Conservation (phyloP, 169 alveolate species). For the Perkinsus marinus region DNA sequence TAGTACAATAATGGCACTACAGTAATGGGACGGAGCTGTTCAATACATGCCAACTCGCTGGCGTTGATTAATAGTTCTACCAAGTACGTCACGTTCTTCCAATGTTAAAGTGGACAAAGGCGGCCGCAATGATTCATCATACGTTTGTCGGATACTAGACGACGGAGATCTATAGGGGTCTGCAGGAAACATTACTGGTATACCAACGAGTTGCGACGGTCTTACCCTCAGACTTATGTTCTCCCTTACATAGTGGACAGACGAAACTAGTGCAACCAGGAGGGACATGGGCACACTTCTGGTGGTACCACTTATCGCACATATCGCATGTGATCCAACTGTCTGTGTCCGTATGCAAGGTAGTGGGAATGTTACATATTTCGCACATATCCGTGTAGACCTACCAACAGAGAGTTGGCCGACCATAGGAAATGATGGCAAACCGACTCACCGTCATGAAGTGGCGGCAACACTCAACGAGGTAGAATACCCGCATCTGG, state of each 20-base stretch:
- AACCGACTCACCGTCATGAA: not conserved
- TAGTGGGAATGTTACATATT: not conserved
- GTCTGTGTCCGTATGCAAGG: not conserved
- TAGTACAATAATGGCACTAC: not conserved
- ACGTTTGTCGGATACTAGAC: not conserved
- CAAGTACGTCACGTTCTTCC: not conserved
- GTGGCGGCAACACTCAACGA: not conserved
- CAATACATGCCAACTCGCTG: not conserved
- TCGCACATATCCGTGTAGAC: not conserved
- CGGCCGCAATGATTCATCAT: not conserved
- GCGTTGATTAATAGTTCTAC: not conserved
- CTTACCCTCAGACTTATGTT: not conserved
- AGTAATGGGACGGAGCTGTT: not conserved
- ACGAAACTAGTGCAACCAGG: not conserved
- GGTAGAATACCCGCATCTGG: not conserved
- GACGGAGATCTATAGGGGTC: not conserved
- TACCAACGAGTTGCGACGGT: not conserved
- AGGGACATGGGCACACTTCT: not conserved
- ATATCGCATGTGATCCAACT: not conserved
- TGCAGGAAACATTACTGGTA: not conserved
- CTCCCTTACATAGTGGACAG: not conserved
- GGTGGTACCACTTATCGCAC: not conserved
- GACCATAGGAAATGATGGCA: not conserved
- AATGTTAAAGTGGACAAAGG: not conserved
- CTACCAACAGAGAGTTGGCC: not conserved